A percentile compares a stretch with the other conserved stretches of the same genome.
Conservation (phyloP, 2,329 filamentous ascomycete species). For the Xylariaceae sp. region DNA sequence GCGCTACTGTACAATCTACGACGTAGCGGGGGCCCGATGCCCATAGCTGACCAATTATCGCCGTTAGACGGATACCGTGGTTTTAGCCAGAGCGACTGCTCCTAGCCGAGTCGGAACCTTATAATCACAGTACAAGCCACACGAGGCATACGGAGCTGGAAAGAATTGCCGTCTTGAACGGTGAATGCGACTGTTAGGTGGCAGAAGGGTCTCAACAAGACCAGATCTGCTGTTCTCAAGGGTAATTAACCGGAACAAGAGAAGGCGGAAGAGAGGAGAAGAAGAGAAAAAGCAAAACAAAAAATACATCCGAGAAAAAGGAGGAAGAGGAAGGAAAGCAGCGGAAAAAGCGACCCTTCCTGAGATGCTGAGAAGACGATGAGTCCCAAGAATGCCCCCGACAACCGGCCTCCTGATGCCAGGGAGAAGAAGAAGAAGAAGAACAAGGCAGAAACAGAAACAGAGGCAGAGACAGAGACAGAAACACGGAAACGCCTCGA, state of each 20-base stretch:
- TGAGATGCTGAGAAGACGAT: conserved; percentile 15
- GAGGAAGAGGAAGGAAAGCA: background rate
- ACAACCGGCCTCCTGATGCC: conserved; percentile 9
- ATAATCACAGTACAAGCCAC: background rate
- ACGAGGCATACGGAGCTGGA: background rate
- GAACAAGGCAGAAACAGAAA: conserved; percentile 7
- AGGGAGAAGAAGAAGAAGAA: conserved; percentile 10
- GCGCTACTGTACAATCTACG: background rate
- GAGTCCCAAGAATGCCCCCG: conserved; percentile 12
- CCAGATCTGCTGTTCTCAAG: background rate
- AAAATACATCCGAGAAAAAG: background rate
- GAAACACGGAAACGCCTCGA: conserved; percentile 12
- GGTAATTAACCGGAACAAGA: background rate
- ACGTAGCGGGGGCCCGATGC: background rate
- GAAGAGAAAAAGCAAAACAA: background rate
- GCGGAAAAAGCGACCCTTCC: background rate
- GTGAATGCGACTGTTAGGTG: conserved; percentile 18
- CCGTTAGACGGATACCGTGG: background rate
- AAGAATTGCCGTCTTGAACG: background rate
- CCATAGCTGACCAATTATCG: background rate
- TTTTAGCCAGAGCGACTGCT: background rate
- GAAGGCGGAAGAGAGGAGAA: background rate
- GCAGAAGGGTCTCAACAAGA: conserved; percentile 16
- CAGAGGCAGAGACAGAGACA: conserved; percentile 5
- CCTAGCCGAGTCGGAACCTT: background rate